These are phyloP conservation scores for Rhamnella rubrinervis DNA, from an alignment of 331 rosid genomes.

Conservation along the genomic window DNA sequence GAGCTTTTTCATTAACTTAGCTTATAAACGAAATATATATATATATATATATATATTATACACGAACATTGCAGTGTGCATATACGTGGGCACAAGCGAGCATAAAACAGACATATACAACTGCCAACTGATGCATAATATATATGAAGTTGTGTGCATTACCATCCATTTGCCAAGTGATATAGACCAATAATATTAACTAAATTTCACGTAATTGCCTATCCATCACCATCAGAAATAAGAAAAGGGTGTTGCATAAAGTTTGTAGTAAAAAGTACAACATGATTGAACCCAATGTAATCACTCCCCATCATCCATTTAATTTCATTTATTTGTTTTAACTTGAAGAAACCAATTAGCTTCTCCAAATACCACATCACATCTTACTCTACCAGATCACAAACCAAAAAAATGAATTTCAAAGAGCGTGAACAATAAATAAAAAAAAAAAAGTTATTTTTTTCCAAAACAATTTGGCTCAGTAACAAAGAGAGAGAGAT, in stretches of 20 bases:
- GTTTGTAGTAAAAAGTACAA: neutral
- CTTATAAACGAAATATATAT: neutral
- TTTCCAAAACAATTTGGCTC: neutral
- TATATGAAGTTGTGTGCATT: neutral
- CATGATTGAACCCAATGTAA: neutral
- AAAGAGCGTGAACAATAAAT: neutral
- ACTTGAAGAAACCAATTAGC: too few relatives aligned
- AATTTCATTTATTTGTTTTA: neutral
- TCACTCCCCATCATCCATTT: conserved; percentile 8
- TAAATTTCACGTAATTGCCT: neutral
- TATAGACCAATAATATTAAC: neutral
- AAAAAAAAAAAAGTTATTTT: neutral
- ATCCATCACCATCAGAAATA: neutral
- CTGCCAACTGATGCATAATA: too few relatives aligned
- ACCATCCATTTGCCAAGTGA: neutral
- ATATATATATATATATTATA: neutral
- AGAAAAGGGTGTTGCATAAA: neutral
- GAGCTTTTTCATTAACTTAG: conserved; percentile 8
- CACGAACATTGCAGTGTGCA: neutral
- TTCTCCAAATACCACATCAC: neutral
- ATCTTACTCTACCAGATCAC: neutral
- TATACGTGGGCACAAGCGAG: too few relatives aligned
- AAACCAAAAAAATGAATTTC: neutral
- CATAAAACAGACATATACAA: too few relatives aligned
- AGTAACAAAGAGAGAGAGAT: neutral